These are phyloP conservation scores for Fennellomyces sp. DNA, from an alignment of 371 early-diverging fungal genomes.

Conservation along the genomic window DNA sequence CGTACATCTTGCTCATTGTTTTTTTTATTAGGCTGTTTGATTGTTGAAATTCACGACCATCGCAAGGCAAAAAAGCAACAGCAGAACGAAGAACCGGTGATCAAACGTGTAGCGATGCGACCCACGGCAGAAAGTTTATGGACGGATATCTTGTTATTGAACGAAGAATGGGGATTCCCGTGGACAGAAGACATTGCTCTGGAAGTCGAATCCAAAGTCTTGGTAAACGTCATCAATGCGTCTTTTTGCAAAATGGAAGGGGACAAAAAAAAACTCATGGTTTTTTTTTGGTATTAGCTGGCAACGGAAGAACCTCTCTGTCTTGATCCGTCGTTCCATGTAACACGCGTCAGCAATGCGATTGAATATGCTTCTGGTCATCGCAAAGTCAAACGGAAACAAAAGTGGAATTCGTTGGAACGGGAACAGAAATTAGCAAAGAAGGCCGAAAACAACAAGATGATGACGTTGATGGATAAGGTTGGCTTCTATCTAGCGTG, in stretches of 20 bases:
- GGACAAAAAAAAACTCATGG: not conserved
- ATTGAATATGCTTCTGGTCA: conserved; percentile 42
- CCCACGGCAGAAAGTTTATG: conserved; percentile 64
- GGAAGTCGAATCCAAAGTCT: conserved; percentile 58
- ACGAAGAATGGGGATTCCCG: conserved; percentile 54
- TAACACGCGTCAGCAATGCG: conserved; percentile 61
- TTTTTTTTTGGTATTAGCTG: no score
- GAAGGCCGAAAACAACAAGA: conserved; percentile 59
- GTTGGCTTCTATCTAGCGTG: conserved; percentile 25
- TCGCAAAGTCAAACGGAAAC: conserved; percentile 47
- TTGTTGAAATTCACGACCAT: conserved; percentile 64
- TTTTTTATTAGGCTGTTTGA: conserved; percentile 44
- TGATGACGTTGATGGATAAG: conserved; percentile 66
- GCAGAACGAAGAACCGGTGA: conserved; percentile 16
- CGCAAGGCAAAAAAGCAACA: conserved; percentile 22
- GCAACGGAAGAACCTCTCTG: conserved; percentile 63
- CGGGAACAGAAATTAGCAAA: conserved; percentile 61
- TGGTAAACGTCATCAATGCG: conserved; percentile 56
- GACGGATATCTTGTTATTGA: conserved; percentile 60
- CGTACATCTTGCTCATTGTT: not conserved
- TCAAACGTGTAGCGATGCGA: conserved; percentile 53
- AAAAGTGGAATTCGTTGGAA: conserved; percentile 65
- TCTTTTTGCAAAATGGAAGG: not conserved
- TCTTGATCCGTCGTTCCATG: conserved; percentile 61
- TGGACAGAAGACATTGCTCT: conserved; percentile 57